These are phyloP conservation scores for Chaetomium cochliodes DNA, from an alignment of 495 filamentous ascomycete genomes.

Conservation along the genomic window DNA sequence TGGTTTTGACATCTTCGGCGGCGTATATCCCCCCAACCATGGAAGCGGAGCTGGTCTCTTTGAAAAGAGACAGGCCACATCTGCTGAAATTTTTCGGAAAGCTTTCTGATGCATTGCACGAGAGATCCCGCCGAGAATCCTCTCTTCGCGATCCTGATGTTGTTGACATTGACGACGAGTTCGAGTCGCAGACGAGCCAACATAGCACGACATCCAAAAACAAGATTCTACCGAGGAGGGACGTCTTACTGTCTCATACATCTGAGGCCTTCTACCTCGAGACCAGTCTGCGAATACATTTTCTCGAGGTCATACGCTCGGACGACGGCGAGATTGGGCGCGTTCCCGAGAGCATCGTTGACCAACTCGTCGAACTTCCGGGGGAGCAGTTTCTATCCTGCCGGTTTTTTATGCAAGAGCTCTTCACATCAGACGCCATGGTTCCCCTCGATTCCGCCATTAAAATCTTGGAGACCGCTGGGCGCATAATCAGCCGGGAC, in stretches of 20 bases:
- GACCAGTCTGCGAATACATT: slow-evolving; percentile 40
- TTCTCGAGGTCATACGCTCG: slow-evolving; percentile 41
- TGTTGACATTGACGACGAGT: slow-evolving; percentile 79
- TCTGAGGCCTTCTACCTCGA: slow-evolving; percentile 50
- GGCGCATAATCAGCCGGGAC: slow-evolving; percentile 61
- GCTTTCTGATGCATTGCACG: slow-evolving; percentile 49
- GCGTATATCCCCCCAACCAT: slow-evolving; percentile 41
- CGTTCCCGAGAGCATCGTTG: slow-evolving; percentile 49
- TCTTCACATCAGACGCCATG: slow-evolving; percentile 47
- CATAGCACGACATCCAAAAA: slow-evolving; percentile 36
- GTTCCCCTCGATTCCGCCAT: slow-evolving; percentile 42
- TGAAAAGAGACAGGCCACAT: slow-evolving; percentile 35
- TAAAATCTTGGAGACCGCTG: slow-evolving; percentile 47
- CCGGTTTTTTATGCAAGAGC: slow-evolving; percentile 51
- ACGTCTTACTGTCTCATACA: slow-evolving; percentile 48
- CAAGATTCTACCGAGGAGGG: slow-evolving; percentile 45
- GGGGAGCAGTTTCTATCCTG: slow-evolving; percentile 60
- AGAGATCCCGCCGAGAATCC: slow-evolving; percentile 31
- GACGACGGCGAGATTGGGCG: slow-evolving; percentile 39
- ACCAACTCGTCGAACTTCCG: slow-evolving; percentile 57
- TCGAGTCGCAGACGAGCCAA: slow-evolving; percentile 57
- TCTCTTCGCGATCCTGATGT: slow-evolving; percentile 47
- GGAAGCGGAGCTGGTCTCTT: slow-evolving; percentile 31
- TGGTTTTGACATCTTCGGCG: slow-evolving; percentile 37
- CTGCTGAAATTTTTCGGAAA: slow-evolving; percentile 43